Percentiles rank a stretch among this genome's conserved stretches.
Evolutionary conservation across 2,329 filamentous ascomycete species (phyloP).

Genomic region (Xylariaceae sp.): DNA sequence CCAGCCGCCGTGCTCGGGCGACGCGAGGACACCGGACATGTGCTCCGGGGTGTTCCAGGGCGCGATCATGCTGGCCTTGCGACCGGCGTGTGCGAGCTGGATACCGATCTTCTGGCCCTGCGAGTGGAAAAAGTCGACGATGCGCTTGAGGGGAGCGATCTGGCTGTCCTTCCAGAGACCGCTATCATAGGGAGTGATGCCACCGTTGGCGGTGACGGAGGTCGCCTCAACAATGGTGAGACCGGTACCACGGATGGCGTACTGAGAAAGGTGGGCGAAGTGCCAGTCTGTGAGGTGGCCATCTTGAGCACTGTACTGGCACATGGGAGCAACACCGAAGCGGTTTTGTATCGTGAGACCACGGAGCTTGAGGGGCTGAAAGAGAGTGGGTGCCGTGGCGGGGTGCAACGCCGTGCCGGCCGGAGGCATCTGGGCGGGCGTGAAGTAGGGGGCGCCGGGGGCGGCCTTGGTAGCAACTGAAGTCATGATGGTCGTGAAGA

Average conservation of each 20-base stretch:
- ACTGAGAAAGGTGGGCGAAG: conserved; percentile 74
- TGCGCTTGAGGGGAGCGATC: conserved; percentile 62
- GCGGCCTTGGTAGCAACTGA: conserved; percentile 36
- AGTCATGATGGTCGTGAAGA: conserved; percentile 19
- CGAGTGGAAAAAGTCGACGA: conserved; percentile 73
- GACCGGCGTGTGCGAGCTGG: conserved; percentile 76
- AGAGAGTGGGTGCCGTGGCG: conserved; percentile 46
- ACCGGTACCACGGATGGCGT: conserved; percentile 68
- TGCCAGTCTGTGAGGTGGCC: conserved; percentile 78
- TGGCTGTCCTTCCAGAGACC: conserved; percentile 85
- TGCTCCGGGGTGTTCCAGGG: conserved; percentile 59
- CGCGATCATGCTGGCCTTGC: conserved; percentile 57
- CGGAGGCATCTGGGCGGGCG: conserved; percentile 48
- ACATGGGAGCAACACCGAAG: conserved; percentile 57
- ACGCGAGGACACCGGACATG: conserved; percentile 32
- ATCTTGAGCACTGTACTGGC: conserved; percentile 51
- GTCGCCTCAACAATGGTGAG: conserved; percentile 76
- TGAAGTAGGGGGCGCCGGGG: conserved; percentile 46
- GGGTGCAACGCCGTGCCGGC: conserved; percentile 44
- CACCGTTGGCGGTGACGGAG: conserved; percentile 65
- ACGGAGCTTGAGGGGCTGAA: conserved; percentile 52
- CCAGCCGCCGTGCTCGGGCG: conserved; percentile 35
- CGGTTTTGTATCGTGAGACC: conserved; percentile 51
- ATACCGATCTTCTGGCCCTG: conserved; percentile 73
- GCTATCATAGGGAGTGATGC: conserved; percentile 74